phyloP scores from a whole-genome alignment of 805 yeast species.

The Zygosaccharomyces kombuchaensis region DNA sequence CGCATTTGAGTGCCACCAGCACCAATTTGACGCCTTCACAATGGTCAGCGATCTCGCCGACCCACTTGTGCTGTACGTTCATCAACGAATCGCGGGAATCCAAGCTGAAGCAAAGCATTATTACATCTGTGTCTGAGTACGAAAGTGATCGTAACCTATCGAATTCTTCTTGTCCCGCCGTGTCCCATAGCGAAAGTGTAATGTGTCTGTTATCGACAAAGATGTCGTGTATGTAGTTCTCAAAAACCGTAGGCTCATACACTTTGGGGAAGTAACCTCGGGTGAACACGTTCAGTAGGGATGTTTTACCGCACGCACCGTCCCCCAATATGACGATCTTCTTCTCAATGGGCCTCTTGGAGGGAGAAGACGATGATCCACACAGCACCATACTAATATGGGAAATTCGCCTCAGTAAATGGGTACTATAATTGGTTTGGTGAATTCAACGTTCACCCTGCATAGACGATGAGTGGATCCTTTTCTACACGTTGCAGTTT shows the following conservation, averaged over 20 bases:
- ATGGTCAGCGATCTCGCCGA: constrained; percentile 92
- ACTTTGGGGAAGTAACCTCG: constrained; percentile 98
- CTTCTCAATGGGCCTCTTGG: constrained; percentile 58
- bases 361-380: constrained; percentile 27
- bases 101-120: constrained; percentile 92
- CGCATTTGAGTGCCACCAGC: constrained; percentile 91
- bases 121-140: constrained; percentile 93
- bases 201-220: constrained; percentile 92
- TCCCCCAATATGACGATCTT: constrained; percentile 93
- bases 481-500: background rate
- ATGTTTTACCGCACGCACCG: constrained; percentile 98
- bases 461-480: background rate
- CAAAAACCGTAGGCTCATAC: constrained; percentile 96
- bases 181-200: constrained; percentile 93
- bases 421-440: background rate
- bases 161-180: constrained; percentile 98
- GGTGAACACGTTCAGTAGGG: constrained; percentile 89
- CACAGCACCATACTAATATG: constrained; percentile 24
- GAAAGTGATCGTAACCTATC: constrained; percentile 89
- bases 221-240: constrained; percentile 94
- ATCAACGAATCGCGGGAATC: constrained; percentile 93
- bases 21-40: constrained; percentile 95
- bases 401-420: background rate
- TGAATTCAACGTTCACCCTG: background rate
- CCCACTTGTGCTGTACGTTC: constrained; percentile 95